phyloP scores from a whole-genome alignment of 768 basidiomycete genomes.

The Boletus tomentosulus region DNA sequence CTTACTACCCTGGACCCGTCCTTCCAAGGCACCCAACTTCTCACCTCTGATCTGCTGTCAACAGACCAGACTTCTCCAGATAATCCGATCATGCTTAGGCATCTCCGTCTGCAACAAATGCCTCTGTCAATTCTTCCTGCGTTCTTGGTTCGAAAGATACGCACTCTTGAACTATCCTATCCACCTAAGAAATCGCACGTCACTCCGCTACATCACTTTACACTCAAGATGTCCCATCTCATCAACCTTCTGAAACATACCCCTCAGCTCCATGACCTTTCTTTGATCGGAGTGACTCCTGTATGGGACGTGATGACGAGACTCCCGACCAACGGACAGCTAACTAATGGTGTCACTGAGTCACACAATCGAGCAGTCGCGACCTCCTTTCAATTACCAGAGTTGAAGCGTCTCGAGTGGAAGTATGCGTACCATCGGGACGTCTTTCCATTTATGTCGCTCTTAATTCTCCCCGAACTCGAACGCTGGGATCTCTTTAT shows the following conservation, averaged over 20 bases:
- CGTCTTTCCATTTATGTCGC: slow-evolving; percentile 41
- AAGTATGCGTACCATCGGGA: slow-evolving; percentile 41
- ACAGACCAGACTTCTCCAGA: slow-evolving; percentile 1
- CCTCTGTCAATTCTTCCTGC: slow-evolving; percentile 37
- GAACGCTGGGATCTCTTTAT: slow-evolving; percentile 43
- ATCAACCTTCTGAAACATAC: slow-evolving; percentile 35
- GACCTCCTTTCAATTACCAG: slow-evolving; percentile 32
- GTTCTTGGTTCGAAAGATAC: slow-evolving; percentile 36
- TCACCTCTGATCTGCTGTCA: slow-evolving; percentile 18
- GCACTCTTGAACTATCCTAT: slow-evolving; percentile 41
- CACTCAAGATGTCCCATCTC: slow-evolving; percentile 39
- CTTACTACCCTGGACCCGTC: slow-evolving; percentile 24
- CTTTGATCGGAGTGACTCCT: slow-evolving; percentile 40
- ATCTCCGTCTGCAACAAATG: slow-evolving; percentile 41
- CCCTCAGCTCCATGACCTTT: slow-evolving; percentile 40
- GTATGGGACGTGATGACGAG: slow-evolving; percentile 31
- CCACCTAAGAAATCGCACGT: slow-evolving; percentile 26
- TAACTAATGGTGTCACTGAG: slow-evolving; percentile 5
- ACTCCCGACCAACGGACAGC: slow-evolving; percentile 9
- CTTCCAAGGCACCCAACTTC: slow-evolving; percentile 24
- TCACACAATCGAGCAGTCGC: slow-evolving; percentile 4
- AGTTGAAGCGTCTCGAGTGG: slow-evolving; percentile 46
- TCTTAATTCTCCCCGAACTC: slow-evolving; percentile 38
- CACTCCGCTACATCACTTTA: slow-evolving; percentile 26
- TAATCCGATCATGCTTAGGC: slow-evolving; percentile 15